A percentile compares a stretch with the other conserved stretches of the same genome.
Evolutionary conservation across 202 grass and related monocot genomes (phyloP).

Genomic region (Dendrocalamus latiflorus): DNA sequence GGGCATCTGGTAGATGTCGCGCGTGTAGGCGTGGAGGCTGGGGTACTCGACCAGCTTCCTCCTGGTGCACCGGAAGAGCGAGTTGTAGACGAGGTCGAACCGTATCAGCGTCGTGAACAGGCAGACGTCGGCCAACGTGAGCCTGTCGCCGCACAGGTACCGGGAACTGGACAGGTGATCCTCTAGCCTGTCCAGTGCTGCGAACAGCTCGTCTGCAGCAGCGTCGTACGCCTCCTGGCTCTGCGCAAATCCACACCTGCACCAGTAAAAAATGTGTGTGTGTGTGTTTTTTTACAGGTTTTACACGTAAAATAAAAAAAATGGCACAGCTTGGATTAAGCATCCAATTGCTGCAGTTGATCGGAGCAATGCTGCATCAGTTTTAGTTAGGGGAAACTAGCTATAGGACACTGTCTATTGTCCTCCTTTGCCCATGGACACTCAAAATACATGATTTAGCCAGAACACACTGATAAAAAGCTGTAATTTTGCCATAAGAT

Average conservation of each 20-base stretch:
- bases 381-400: too few species aligned
- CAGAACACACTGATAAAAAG: too few species aligned
- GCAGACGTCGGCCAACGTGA: constrained; percentile 88
- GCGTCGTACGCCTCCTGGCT: constrained; percentile 76
- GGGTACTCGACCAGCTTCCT: constrained; percentile 79
- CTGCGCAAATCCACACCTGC: constrained; percentile 91
- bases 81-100: constrained; percentile 80
- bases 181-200: constrained; percentile 59
- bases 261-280: background rate
- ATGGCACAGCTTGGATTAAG: background rate
- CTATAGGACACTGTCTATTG: too few species aligned
- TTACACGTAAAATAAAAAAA: background rate
- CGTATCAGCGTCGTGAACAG: constrained; percentile 87
- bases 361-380: background rate
- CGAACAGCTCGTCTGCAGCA: constrained; percentile 63
- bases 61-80: constrained; percentile 85
- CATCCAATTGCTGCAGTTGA: background rate
- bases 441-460: too few species aligned
- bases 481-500: too few species aligned
- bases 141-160: constrained; percentile 60
- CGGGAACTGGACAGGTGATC: constrained; percentile 51
- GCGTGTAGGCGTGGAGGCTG: constrained; percentile 71
- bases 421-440: too few species aligned
- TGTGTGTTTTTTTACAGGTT: background rate
- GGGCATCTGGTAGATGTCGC: constrained; percentile 90